Evolutionary conservation across 2,329 filamentous ascomycete species (phyloP), one percentile per base, ranked within the genome.

Genomic region (Gnomoniopsis smithogilvyi): DNA sequence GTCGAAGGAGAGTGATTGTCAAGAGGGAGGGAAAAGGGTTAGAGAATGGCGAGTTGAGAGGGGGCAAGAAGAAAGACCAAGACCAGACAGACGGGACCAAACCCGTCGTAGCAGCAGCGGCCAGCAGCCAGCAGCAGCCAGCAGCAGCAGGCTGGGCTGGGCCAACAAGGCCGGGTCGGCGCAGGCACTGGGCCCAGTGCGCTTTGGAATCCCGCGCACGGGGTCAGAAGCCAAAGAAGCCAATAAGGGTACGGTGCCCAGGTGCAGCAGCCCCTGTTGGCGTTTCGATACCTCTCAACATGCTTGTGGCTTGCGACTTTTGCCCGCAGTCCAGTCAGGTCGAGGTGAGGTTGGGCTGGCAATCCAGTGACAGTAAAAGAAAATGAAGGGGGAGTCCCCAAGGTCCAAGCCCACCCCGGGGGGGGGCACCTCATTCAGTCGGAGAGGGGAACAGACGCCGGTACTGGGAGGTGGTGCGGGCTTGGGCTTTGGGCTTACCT

Each of bases 1-100:
- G 43, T 51, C 45, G 51, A 21, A 47, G 34, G 41, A 41, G 34
- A 47, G 38, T 33, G 53, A 56, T 36, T 57, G 60, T 62, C 57
- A 57, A 51, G 57, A 60, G 26, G 46, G 17, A 26, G 51, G 58
- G 52, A 61, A 45, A 51, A 57, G 57, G 57, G 53, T 57, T 50
- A 54, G 38, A 56, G 50, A 57, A 57, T 45, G 53, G 57, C 60
- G 57, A 51, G 54, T 54, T 36, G 26, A 47, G 38, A 41, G 38
- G 12, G 12, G 12, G 38, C 45, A 55, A 59, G 60, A 60, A 47
- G 60, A 54, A 57, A 54, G 54, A 54, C 52, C 57, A 50, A 56
- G 54, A 56, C 45, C 46, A 33, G 47, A 45, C 45, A 43, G 33
- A 54, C 52, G 26, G 36, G 52, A 54, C 52, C 52, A 54, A 54